Evolutionary conservation across 1,284 basidiomycete genomes (phyloP).

Genomic region (Psilocybe mexicana): DNA sequence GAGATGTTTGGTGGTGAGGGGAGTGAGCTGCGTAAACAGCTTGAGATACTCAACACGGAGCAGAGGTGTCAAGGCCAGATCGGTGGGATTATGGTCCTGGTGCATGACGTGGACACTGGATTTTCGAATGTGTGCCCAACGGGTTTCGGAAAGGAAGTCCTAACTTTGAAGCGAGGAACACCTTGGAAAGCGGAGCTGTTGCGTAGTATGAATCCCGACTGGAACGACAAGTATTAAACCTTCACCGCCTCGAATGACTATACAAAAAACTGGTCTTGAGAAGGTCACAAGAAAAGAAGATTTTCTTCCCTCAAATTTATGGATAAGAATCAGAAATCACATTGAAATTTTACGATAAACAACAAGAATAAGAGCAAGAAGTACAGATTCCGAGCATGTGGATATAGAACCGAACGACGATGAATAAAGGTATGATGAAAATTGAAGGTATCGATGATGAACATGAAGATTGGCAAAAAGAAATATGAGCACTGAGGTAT

Average conservation of each 20-base stretch:
- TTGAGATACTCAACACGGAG: background rate
- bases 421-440: conserved; percentile 9
- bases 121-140: background rate
- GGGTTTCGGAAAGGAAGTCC: background rate
- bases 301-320: background rate
- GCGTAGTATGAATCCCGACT: background rate
- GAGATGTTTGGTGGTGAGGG: background rate
- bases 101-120: background rate
- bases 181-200: background rate
- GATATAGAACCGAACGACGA: conserved; percentile 1
- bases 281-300: background rate
- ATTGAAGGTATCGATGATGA: conserved; percentile 12
- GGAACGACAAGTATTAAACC: background rate
- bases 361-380: background rate
- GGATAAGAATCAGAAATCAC: background rate
- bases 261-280: background rate
- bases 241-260: too few relatives aligned
- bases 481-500: background rate
- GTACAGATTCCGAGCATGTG: conserved; percentile 4
- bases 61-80: background rate
- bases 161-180: background rate
- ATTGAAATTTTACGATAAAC: background rate
- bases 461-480: background rate
- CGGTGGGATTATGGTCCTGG: background rate
- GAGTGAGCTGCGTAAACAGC: background rate